Percentiles rank a stretch among this genome's conserved stretches.
phyloP scores from a whole-genome alignment of 192 early-diverging fungal genomes.

The Geosiphon pyriformis region DNA sequence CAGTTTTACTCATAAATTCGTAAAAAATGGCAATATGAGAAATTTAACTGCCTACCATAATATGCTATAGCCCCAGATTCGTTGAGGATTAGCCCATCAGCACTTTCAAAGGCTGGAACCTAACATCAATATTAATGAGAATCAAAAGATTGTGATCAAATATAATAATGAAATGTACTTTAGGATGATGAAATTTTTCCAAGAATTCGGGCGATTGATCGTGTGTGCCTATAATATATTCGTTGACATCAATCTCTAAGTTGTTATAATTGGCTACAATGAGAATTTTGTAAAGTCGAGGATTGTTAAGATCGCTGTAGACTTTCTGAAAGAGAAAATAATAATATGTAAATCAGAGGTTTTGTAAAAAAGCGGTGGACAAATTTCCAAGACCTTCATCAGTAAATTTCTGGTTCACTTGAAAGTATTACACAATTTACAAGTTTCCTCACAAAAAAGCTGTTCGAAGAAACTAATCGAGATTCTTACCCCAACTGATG shows the following conservation, averaged over 20 bases:
- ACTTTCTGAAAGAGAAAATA: slow-evolving; percentile 51
- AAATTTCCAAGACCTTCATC: no score
- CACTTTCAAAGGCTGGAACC: slow-evolving; percentile 81
- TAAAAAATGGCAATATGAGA: background rate
- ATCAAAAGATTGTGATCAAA: background rate
- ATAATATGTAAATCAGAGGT: no score
- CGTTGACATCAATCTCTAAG: slow-evolving; percentile 62
- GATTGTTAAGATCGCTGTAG: slow-evolving; percentile 64
- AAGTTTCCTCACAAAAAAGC: no score
- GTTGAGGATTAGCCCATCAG: slow-evolving; percentile 64
- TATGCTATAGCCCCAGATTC: slow-evolving; percentile 91
- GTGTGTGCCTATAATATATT: slow-evolving; percentile 62
- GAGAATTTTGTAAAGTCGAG: slow-evolving; percentile 57
- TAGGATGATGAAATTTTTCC: slow-evolving; percentile 89
- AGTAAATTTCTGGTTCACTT: no score
- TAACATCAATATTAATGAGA: background rate
- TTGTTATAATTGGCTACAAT: slow-evolving; percentile 74
- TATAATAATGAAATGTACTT: slow-evolving; percentile 29
- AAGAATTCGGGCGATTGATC: slow-evolving; percentile 79
- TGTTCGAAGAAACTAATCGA: no score
- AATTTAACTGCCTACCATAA: slow-evolving; percentile 64
- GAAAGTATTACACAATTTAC: no score
- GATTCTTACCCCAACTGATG: no score
- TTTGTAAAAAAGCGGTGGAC: no score
- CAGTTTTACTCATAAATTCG: background rate